A percentile compares a stretch with the other conserved stretches of the same genome.
These are phyloP conservation scores for Sarocladium strictum DNA, from an alignment of 2,329 filamentous ascomycete species.

Conservation along the genomic window DNA sequence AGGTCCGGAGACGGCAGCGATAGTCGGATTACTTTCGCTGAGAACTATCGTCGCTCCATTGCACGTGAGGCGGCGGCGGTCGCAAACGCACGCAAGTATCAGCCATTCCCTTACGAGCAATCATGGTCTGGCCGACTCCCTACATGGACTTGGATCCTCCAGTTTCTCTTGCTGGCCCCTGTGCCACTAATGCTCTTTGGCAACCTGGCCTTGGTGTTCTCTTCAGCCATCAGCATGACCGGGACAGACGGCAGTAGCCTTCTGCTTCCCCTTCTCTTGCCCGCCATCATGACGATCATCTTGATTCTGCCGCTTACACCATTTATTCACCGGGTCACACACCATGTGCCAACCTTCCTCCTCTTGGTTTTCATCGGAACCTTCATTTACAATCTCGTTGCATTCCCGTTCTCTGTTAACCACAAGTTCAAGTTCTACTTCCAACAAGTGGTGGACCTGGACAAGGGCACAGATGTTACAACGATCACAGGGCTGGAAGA, in stretches of 20 bases:
- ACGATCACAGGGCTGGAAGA: constrained; percentile 62
- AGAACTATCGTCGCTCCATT: constrained; percentile 47
- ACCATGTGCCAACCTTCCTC: constrained; percentile 74
- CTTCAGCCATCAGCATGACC: constrained; percentile 70
- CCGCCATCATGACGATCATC: constrained; percentile 63
- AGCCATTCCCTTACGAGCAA: constrained; percentile 67
- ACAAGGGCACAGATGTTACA: constrained; percentile 63
- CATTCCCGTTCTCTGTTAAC: constrained; percentile 79
- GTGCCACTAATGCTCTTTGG: constrained; percentile 71
- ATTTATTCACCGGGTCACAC: constrained; percentile 80
- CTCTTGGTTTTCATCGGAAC: constrained; percentile 68
- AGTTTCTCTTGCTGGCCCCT: constrained; percentile 75
- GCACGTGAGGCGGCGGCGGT: constrained; percentile 20
- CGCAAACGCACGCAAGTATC: constrained; percentile 17
- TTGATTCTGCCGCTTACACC: constrained; percentile 72
- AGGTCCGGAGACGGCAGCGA: constrained; percentile 26
- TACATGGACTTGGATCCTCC: constrained; percentile 80
- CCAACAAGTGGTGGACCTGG: constrained; percentile 72
- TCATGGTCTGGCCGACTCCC: constrained; percentile 76
- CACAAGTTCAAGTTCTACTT: constrained; percentile 86
- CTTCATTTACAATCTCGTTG: constrained; percentile 76
- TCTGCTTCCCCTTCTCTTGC: constrained; percentile 64
- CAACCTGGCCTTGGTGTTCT: constrained; percentile 68
- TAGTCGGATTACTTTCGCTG: constrained; percentile 45
- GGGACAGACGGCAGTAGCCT: constrained; percentile 74